Percentiles rank a stretch among this genome's conserved stretches.
phyloP scores from a whole-genome alignment of 371 early-diverging fungal species.

The Mortierella sp. region DNA sequence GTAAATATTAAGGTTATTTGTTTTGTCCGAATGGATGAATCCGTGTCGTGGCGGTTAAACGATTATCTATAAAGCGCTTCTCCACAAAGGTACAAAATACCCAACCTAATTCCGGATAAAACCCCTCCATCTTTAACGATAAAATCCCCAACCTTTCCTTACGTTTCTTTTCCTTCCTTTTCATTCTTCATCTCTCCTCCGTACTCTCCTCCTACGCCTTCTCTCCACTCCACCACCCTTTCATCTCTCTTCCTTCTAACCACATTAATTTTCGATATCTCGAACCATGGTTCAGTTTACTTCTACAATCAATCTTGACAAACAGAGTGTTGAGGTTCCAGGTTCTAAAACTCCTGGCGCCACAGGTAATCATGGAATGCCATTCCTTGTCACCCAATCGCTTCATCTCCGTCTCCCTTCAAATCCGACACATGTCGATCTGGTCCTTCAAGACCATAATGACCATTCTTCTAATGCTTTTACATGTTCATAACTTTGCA shows the following conservation, averaged over 20 bases:
- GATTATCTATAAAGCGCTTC: no score
- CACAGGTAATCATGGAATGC: constrained; percentile 26
- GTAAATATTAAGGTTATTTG: no score
- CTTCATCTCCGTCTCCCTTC: not conserved
- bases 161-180: no score
- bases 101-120: no score
- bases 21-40: no score
- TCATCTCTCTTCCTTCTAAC: not conserved
- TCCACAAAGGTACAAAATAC: no score
- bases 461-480: not conserved
- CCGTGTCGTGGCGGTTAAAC: no score
- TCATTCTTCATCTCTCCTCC: not conserved
- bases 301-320: constrained; percentile 11
- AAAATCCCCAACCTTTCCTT: no score
- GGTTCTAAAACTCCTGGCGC: constrained; percentile 37
- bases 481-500: not conserved
- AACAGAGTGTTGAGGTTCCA: constrained; percentile 33
- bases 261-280: not conserved
- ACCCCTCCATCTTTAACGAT: no score
- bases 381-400: not conserved
- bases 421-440: no score
- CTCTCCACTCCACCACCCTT: not conserved
- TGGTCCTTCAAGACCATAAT: not conserved
- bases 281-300: constrained; percentile 22
- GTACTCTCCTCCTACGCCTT: not conserved